phyloP scores from a whole-genome alignment of 179 eudicot species.

The Vitellaria paradoxa region DNA sequence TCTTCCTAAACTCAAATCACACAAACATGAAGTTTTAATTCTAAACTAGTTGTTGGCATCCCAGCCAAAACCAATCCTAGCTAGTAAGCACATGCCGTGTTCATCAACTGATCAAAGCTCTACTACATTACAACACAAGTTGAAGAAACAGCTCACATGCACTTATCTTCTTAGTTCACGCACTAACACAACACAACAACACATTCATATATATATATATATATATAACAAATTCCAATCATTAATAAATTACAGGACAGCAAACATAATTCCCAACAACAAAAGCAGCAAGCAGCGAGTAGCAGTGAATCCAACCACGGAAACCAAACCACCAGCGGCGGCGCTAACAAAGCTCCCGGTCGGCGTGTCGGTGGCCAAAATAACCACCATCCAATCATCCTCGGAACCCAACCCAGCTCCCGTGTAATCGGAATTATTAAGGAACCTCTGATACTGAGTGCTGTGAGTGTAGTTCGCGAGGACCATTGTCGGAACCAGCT shows the following conservation, averaged over 20 bases:
- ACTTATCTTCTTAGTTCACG: too few species aligned
- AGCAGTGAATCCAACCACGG: neutral
- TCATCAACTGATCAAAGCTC: too few species aligned
- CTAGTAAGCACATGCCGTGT: too few species aligned
- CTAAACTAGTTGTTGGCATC: too few species aligned
- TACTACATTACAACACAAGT: too few species aligned
- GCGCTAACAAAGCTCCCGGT: slow-evolving; percentile 50
- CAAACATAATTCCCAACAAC: slow-evolving; percentile 23
- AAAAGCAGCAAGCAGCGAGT: slow-evolving; percentile 2
- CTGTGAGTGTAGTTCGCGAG: slow-evolving; percentile 67
- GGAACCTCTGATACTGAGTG: slow-evolving; percentile 28
- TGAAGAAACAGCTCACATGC: too few species aligned
- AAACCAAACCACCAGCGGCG: slow-evolving; percentile 24
- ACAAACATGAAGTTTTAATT: too few species aligned
- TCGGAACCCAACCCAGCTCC: slow-evolving; percentile 64
- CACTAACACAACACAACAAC: too few species aligned
- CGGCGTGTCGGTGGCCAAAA: slow-evolving; percentile 44
- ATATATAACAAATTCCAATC: too few species aligned
- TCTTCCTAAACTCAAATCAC: too few species aligned
- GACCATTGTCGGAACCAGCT: slow-evolving; percentile 53
- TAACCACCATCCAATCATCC: slow-evolving; percentile 74
- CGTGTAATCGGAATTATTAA: slow-evolving; percentile 52
- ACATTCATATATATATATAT: too few species aligned
- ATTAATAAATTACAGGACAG: slow-evolving; percentile 7
- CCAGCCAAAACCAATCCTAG: too few species aligned